phyloP scores from a whole-genome alignment of 345 rosid genomes.

The Luvunga scandens region DNA sequence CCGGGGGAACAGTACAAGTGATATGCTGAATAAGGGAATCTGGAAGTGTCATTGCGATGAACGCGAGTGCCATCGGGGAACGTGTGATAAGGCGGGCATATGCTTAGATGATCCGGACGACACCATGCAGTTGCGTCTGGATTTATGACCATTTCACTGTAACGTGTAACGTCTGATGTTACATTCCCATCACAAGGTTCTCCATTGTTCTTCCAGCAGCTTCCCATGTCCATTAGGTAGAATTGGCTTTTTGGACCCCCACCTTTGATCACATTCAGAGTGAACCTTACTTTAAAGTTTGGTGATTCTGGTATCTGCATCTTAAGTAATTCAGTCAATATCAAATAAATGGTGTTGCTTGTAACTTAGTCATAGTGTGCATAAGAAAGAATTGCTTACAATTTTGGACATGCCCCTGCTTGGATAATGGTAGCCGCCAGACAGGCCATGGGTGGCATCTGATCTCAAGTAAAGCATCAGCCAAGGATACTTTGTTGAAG shows the following conservation, averaged over 20 bases:
- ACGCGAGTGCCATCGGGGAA: slow-evolving; percentile 33
- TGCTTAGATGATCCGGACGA: slow-evolving; percentile 24
- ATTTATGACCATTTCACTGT: slow-evolving; percentile 48
- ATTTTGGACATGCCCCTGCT: slow-evolving; percentile 60
- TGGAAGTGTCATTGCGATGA: slow-evolving; percentile 29
- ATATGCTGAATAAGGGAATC: slow-evolving; percentile 43
- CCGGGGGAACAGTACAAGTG: slow-evolving; percentile 48
- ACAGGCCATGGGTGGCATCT: slow-evolving; percentile 48
- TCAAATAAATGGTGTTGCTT: neutral
- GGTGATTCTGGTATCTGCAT: slow-evolving; percentile 44
- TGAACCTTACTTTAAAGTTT: slow-evolving; percentile 44
- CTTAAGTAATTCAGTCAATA: neutral
- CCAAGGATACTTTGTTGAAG: slow-evolving; percentile 68
- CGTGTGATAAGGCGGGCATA: slow-evolving; percentile 45
- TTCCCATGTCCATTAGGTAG: slow-evolving; percentile 45
- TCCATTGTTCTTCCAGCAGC: slow-evolving; percentile 67
- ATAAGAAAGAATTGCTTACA: slow-evolving; percentile 27
- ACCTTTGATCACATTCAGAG: slow-evolving; percentile 40
- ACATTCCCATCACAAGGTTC: slow-evolving; percentile 45
- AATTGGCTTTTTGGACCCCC: slow-evolving; percentile 55
- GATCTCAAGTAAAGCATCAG: slow-evolving; percentile 64
- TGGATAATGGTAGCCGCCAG: slow-evolving; percentile 60
- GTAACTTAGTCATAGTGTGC: neutral
- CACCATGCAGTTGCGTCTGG: slow-evolving; percentile 31
- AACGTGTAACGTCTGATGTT: slow-evolving; percentile 46